Percentiles rank a stretch among this genome's conserved stretches.
These are phyloP conservation scores for Linnemannia hyalina DNA, from an alignment of 192 early-diverging fungal genomes.

Conservation along the genomic window DNA sequence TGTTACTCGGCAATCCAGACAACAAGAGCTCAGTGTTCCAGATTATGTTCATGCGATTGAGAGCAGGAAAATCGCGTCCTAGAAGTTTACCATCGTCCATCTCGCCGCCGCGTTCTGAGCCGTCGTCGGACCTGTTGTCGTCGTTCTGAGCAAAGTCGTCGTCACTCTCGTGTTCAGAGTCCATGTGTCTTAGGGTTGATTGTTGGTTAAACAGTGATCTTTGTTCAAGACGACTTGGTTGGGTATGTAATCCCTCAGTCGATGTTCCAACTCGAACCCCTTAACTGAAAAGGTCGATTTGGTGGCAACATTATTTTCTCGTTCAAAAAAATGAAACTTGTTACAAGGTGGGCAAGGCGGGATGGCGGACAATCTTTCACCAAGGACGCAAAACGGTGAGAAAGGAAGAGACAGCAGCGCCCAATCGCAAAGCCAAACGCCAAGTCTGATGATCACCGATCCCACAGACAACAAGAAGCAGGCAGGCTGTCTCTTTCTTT, in stretches of 20 bases:
- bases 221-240: not conserved
- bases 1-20: not conserved
- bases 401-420: not conserved
- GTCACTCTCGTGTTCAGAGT: slow-evolving; percentile 58
- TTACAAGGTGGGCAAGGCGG: not conserved
- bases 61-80: not conserved
- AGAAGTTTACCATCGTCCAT: slow-evolving; percentile 33
- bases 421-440: not conserved
- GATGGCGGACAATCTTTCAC: not conserved
- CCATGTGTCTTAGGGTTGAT: slow-evolving; percentile 15
- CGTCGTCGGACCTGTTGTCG: slow-evolving; percentile 45
- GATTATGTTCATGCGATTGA: not conserved
- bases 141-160: slow-evolving; percentile 53
- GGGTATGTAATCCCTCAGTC: no score
- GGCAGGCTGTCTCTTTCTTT: not conserved
- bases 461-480: not conserved
- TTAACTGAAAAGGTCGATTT: not conserved
- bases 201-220: slow-evolving; percentile 23
- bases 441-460: not conserved
- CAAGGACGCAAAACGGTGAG: not conserved
- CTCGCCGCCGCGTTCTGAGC: slow-evolving; percentile 38
- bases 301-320: not conserved
- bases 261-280: not conserved
- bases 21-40: not conserved
- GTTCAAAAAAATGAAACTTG: not conserved